phyloP scores from a whole-genome alignment of 345 rosid species.

The Carallia brachiata region DNA sequence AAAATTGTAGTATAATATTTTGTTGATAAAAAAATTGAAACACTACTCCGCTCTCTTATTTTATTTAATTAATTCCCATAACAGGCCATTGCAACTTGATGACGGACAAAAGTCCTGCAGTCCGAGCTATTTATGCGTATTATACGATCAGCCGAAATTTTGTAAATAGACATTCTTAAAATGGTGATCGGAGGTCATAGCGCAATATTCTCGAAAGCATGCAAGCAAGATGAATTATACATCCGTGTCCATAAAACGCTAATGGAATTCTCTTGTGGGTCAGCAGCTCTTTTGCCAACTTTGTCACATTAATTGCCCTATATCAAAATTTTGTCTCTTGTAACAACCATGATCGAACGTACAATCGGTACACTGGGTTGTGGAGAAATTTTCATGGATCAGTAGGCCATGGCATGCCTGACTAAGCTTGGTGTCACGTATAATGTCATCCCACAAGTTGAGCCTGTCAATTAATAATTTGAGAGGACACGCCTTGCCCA shows the following conservation, averaged over 20 bases:
- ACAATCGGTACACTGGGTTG: constrained; percentile 19
- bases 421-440: constrained; percentile 7
- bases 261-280: constrained; percentile 28
- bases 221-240: not conserved
- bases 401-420: constrained; percentile 21
- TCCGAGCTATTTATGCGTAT: not conserved
- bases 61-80: not conserved
- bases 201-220: not conserved
- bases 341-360: constrained; percentile 26
- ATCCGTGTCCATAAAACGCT: no score
- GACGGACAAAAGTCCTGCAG: not conserved
- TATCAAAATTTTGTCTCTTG: constrained; percentile 36
- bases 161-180: no score
- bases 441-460: constrained; percentile 22
- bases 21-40: no score
- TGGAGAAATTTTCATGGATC: constrained; percentile 12
- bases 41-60: no score
- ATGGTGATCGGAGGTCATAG: no score
- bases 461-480: constrained; percentile 19
- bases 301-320: constrained; percentile 13
- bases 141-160: no score
- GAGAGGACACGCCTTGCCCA: not conserved
- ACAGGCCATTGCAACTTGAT: constrained; percentile 14
- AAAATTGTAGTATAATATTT: no score
- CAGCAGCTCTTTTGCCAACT: constrained; percentile 25